Evolutionary conservation across 768 basidiomycete genomes (phyloP), one percentile per base, ranked within the genome.

Genomic region (Kwoniella dejecticola): DNA sequence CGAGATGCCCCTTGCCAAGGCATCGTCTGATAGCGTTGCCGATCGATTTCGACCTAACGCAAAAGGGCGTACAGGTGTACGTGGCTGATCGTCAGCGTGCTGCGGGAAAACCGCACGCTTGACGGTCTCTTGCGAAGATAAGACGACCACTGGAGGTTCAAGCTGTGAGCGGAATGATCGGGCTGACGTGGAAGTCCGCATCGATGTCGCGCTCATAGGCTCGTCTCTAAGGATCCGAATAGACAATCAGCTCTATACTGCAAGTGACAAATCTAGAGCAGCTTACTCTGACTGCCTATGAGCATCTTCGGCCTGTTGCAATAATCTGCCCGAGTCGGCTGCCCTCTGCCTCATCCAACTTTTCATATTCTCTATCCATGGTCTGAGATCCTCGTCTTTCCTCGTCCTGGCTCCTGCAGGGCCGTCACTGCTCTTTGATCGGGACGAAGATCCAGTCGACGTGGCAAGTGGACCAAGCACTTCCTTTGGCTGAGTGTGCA

Each of bases 281-380:
- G 53, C 72, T 66, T 50, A 73, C 72, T 68, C 69, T 1, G 69
- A 66, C 10, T 60, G 53, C 3, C 60, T 21, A 50, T 66, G 60
- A 4, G 60, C 45, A 7, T 66, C 67, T n/a, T 67, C 65, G 15
- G 56, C 65, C 45, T 61, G 49, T 13, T 58, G 57, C 33, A 71
- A 31, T n/a, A 75, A 27, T 42, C 53, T 38, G 0, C 74, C 67
- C 15, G 69, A 62, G 27, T 77, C 74, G 6, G 66, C 64, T n/a
- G 71, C 74, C 33, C 72, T 66, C 24, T 84, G 84, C 70, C 81
- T 75, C 38, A 97, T 84, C 91, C 91, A 97, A 58, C 76, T 81
- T 76, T 89, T 89, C 62, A 96, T 70, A 56, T 80, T 80, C 38
- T 80, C 80, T 53, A 95, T 85, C 88, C 91, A 92, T 42, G 85